Evolutionary conservation across 2,329 filamentous ascomycete genomes (phyloP).

Genomic region (Fusarium goolgardi): DNA sequence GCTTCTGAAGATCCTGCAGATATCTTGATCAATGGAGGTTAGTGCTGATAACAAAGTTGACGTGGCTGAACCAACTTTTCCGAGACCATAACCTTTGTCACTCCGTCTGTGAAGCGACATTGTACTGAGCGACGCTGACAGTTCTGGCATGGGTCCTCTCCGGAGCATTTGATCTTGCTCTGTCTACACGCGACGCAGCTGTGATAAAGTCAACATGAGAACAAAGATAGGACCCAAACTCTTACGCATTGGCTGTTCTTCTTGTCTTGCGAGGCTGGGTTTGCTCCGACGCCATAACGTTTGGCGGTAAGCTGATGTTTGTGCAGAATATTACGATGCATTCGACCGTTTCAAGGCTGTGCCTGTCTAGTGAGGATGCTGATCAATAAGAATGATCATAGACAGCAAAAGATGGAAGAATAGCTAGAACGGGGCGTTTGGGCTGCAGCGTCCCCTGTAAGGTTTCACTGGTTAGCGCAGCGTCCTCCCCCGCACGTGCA

Average conservation of each 20-base stretch:
- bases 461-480: not conserved
- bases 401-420: slow-evolving; percentile 4
- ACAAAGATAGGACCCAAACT: not conserved
- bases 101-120: slow-evolving; percentile 50
- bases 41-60: not conserved
- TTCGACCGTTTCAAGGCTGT: not conserved
- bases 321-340: not conserved
- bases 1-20: slow-evolving; percentile 43
- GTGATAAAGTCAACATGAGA: not conserved
- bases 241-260: slow-evolving; percentile 48
- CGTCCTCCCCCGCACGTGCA: slow-evolving; percentile 11
- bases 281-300: slow-evolving; percentile 29
- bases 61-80: slow-evolving; percentile 45
- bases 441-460: slow-evolving; percentile 22
- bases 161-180: slow-evolving; percentile 53
- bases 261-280: slow-evolving; percentile 37
- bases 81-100: slow-evolving; percentile 48
- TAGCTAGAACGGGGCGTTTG: slow-evolving; percentile 1
- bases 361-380: not conserved
- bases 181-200: slow-evolving; percentile 51
- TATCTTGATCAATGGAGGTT: slow-evolving; percentile 32
- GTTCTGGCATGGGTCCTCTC: slow-evolving; percentile 50
- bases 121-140: slow-evolving; percentile 48
- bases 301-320: not conserved
- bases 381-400: slow-evolving; percentile 17